A percentile compares a stretch with the other conserved stretches of the same genome.
These are phyloP conservation scores for Kuraishia borneana DNA, from an alignment of 805 yeast species.

Conservation along the genomic window DNA sequence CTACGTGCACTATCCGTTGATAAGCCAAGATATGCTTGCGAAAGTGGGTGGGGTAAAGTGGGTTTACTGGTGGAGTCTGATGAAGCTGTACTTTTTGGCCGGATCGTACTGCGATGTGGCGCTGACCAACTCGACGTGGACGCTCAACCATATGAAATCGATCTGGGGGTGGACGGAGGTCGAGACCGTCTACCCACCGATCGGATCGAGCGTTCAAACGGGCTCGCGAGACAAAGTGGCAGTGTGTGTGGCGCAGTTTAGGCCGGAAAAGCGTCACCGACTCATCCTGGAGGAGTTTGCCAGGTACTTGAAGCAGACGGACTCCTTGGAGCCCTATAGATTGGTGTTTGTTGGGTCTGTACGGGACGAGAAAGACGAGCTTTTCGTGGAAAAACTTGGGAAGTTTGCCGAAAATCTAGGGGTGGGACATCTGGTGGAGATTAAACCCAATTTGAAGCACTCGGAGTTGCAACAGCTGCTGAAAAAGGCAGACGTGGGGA, in stretches of 20 bases:
- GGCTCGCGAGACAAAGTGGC: conserved; percentile 25
- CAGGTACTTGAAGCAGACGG: conserved; percentile 26
- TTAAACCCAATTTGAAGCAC: conserved; percentile 69
- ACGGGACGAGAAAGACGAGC: conserved; percentile 55
- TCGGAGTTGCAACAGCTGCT: conserved; percentile 45
- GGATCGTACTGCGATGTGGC: conserved; percentile 61
- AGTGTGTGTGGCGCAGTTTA: conserved; percentile 78
- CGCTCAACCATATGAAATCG: conserved; percentile 55
- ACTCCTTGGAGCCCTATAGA: conserved; percentile 29
- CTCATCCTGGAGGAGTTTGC: conserved; percentile 57
- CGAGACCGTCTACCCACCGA: conserved; percentile 71
- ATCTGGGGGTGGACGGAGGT: conserved; percentile 44
- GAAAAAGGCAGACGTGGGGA: conserved; percentile 53
- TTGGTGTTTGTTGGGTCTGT: conserved; percentile 79
- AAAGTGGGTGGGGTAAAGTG: conserved; percentile 40
- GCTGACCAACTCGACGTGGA: conserved; percentile 87
- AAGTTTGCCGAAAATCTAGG: conserved; percentile 28
- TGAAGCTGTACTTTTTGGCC: conserved; percentile 49
- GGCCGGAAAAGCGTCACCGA: conserved; percentile 89
- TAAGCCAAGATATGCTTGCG: conserved; percentile 77
- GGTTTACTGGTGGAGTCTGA: conserved; percentile 62
- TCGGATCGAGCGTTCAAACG: conserved; percentile 40
- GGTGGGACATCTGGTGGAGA: conserved; percentile 31
- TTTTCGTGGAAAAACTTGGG: conserved; percentile 40
- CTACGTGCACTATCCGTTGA: conserved; percentile 91